Base-by-base conservation (phyloP, 768 basidiomycete genomes). In the Baorangia bicolor region DNA sequence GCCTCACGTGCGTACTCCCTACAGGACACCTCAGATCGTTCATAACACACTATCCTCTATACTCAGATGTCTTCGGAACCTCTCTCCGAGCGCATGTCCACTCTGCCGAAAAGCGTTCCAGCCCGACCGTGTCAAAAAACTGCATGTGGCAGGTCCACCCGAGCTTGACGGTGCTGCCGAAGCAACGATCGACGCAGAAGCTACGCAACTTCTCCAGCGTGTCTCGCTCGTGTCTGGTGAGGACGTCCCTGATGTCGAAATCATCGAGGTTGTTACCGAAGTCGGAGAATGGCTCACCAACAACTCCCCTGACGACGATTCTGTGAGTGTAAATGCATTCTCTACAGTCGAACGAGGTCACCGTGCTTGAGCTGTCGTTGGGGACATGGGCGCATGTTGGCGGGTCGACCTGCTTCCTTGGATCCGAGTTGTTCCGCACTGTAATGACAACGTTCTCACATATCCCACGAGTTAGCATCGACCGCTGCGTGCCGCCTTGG, bases 81-180 rank as follows among this genome's bases (percentile, higher is more conserved):
- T 83, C 58, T 67, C 70, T 21, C 81, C 84, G 52, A 75, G 75
- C 16, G 73, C 75, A 46, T 89, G 87, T 55, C 87, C 87, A 3
- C 77, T 88, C 27, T 89, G 87, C 68, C 81, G 87, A 61, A 86
- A 84, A 65, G 46, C 75, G 0, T 89, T 83, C 72, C 66, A 73
- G 39, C 75, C 76, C n/a, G 79, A 81, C 40, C 78, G 81, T 53
- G 72, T 84, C 64, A 87, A 85, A 73, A 85, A 80, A 64, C 72
- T 89, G n/a, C 84, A 87, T 68, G 80, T 89, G 62, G 86, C 70
- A 45, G 61, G 83, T 60, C 75, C 74, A 48, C 71, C 74, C 48
- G 75, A 73, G 14, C 55, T 65, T 13, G 61, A 69, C 43, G 67
- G 75, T 35, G 73, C 74, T 37, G 64, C 64, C 44, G 70, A 68